These are phyloP conservation scores for Globisporangium camurandrum DNA, from an alignment of 352 stramenopile species.

Conservation along the genomic window DNA sequence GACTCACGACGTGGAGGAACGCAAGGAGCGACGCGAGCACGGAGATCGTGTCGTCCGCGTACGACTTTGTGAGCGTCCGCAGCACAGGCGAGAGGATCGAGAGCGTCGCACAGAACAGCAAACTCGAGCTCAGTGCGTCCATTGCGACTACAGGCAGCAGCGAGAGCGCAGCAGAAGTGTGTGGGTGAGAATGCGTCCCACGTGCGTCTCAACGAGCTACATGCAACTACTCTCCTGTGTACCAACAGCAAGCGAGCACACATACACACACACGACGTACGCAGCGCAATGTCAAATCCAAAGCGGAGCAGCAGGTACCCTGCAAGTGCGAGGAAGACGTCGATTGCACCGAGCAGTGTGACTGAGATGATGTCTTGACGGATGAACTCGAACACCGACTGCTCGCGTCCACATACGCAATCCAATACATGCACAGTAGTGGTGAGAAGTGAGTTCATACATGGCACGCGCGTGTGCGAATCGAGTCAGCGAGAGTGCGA, in stretches of 20 bases:
- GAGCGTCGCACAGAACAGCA: slow-evolving; percentile 79
- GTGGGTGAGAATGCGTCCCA: background rate
- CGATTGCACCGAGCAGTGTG: slow-evolving; percentile 40
- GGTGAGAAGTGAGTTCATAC: background rate
- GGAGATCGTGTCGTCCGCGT: slow-evolving; percentile 90
- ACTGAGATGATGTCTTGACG: slow-evolving; percentile 47
- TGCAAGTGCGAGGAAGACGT: slow-evolving; percentile 41
- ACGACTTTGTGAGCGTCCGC: slow-evolving; percentile 86
- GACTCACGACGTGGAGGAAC: slow-evolving; percentile 82
- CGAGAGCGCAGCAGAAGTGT: background rate
- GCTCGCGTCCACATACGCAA: background rate
- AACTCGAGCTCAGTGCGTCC: slow-evolving; percentile 54
- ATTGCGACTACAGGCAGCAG: slow-evolving; percentile 21
- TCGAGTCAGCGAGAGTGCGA: background rate
- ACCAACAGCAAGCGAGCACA: slow-evolving; percentile 1
- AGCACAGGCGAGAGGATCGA: slow-evolving; percentile 87
- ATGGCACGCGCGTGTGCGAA: too few relatives aligned
- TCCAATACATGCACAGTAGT: background rate
- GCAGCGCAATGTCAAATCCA: slow-evolving; percentile 23
- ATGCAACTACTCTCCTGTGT: too few relatives aligned
- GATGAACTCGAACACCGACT: slow-evolving; percentile 76
- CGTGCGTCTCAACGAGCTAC: background rate
- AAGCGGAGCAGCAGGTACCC: slow-evolving; percentile 53
- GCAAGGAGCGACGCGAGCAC: slow-evolving; percentile 69
- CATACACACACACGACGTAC: slow-evolving; percentile 15